Conservation (phyloP, 202 grass and related monocot species). For the Panicum virgatum region DNA sequence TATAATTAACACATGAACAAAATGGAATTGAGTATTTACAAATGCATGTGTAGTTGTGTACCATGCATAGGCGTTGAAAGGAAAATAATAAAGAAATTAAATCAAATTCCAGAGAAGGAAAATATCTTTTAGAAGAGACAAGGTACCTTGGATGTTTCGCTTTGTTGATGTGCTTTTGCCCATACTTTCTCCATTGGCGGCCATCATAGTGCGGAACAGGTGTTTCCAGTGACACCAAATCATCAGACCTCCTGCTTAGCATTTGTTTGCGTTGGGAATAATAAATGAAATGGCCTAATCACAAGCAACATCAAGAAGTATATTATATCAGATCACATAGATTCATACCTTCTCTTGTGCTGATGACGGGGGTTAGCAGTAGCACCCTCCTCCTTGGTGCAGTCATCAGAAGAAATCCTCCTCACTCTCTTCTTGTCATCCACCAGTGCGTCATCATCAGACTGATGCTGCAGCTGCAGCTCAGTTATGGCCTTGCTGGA, state of each 20-base stretch:
- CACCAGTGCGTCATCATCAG: not conserved
- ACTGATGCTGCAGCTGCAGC: slow-evolving; percentile 9
- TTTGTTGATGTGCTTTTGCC: slow-evolving; percentile 62
- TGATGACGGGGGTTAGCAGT: slow-evolving; percentile 1
- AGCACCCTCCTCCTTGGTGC: not conserved
- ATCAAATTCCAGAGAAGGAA: no score
- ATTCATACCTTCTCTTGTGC: slow-evolving; percentile 39
- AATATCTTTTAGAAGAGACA: not conserved
- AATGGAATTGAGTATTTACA: no score
- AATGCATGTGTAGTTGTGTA: no score
- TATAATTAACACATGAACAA: no score
- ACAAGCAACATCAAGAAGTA: not conserved
- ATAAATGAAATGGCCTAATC: not conserved
- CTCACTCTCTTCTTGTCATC: slow-evolving; percentile 39
- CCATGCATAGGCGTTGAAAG: no score
- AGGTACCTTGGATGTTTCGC: slow-evolving; percentile 50
- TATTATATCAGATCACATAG: not conserved
- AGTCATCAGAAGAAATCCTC: not conserved
- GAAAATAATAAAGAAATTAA: no score
- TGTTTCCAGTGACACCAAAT: slow-evolving; percentile 36
- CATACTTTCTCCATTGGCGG: slow-evolving; percentile 71
- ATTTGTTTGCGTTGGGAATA: not conserved
- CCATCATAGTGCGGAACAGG: slow-evolving; percentile 59
- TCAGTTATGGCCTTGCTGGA: slow-evolving; percentile 35
- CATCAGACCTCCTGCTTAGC: slow-evolving; percentile 30